A percentile compares a stretch with the other conserved stretches of the same genome.
Evolutionary conservation across 2,329 filamentous ascomycete genomes (phyloP).

Genomic region (Fusarium albidum): DNA sequence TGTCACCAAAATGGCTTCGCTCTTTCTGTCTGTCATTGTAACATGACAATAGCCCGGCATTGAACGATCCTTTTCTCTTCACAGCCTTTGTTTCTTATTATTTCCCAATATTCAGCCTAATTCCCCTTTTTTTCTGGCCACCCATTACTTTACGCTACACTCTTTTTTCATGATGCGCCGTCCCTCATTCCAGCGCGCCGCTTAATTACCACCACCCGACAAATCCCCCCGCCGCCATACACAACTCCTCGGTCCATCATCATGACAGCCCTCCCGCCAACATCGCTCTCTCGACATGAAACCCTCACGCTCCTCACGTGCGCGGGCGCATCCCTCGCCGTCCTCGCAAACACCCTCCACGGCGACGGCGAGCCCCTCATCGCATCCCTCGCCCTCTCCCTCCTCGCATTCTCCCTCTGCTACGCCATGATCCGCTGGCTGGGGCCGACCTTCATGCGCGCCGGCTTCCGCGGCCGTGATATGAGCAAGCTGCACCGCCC

Average conservation of each 20-base stretch:
- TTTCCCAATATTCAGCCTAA: not conserved
- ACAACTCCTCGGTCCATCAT: conserved; percentile 18
- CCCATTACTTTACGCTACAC: not conserved
- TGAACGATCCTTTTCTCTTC: too few relatives aligned
- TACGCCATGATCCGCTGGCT: conserved; percentile 95
- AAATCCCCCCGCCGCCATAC: not conserved
- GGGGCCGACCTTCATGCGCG: conserved; percentile 85
- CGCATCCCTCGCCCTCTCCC: conserved; percentile 86
- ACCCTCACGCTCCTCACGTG: conserved; percentile 67
- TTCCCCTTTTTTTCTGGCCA: not conserved
- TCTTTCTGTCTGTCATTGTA: too few relatives aligned
- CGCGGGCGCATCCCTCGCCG: conserved; percentile 71
- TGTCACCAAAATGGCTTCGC: conserved; percentile 29
- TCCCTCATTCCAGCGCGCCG: conserved; percentile 6
- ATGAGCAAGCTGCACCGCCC: conserved; percentile 74
- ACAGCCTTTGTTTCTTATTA: too few relatives aligned
- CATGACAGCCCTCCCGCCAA: conserved; percentile 43
- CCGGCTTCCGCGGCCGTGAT: conserved; percentile 89
- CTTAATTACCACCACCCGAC: conserved; percentile 1
- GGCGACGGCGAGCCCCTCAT: conserved; percentile 89
- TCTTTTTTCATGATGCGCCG: conserved; percentile 24
- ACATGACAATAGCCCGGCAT: too few relatives aligned
- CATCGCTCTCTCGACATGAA: conserved; percentile 60
- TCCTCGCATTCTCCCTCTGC: conserved; percentile 80
- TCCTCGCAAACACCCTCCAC: conserved; percentile 83